These are phyloP conservation scores for Paecilomyces dactylethromorphus DNA, from an alignment of 2,329 filamentous ascomycete species.

Conservation along the genomic window DNA sequence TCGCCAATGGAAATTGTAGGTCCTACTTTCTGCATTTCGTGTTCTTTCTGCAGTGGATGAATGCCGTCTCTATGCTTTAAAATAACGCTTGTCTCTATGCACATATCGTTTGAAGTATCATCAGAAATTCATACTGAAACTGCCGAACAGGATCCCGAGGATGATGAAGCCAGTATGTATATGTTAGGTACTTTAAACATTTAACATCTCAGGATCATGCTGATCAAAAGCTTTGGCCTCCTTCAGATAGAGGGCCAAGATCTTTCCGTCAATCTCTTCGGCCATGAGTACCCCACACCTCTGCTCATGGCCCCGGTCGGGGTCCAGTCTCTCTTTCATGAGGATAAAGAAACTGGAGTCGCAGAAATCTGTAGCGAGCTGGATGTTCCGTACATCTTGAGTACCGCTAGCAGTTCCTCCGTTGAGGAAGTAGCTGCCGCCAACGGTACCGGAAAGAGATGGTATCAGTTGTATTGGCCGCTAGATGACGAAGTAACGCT, in stretches of 20 bases:
- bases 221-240: not conserved
- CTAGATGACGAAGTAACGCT: slow-evolving; percentile 58
- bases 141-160: slow-evolving; percentile 43
- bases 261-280: slow-evolving; percentile 49
- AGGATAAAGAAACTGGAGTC: slow-evolving; percentile 57
- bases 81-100: not conserved
- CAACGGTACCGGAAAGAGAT: slow-evolving; percentile 52
- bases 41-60: not conserved
- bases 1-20: slow-evolving; percentile 41
- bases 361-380: slow-evolving; percentile 56
- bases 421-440: slow-evolving; percentile 62
- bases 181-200: slow-evolving; percentile 8
- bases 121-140: slow-evolving; percentile 3
- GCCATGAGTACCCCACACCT: slow-evolving; percentile 43
- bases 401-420: slow-evolving; percentile 56
- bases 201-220: not conserved
- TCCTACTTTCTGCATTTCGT: not conserved
- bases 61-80: not conserved
- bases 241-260: slow-evolving; percentile 34
- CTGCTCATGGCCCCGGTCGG: slow-evolving; percentile 63
- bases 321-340: slow-evolving; percentile 61
- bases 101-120: not conserved
- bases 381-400: slow-evolving; percentile 60
- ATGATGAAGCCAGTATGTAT: slow-evolving; percentile 36
- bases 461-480: slow-evolving; percentile 74